A percentile compares a stretch with the other conserved stretches of the same genome.
Conservation (phyloP, 495 filamentous ascomycete genomes). For the Aspergillus hancockii region DNA sequence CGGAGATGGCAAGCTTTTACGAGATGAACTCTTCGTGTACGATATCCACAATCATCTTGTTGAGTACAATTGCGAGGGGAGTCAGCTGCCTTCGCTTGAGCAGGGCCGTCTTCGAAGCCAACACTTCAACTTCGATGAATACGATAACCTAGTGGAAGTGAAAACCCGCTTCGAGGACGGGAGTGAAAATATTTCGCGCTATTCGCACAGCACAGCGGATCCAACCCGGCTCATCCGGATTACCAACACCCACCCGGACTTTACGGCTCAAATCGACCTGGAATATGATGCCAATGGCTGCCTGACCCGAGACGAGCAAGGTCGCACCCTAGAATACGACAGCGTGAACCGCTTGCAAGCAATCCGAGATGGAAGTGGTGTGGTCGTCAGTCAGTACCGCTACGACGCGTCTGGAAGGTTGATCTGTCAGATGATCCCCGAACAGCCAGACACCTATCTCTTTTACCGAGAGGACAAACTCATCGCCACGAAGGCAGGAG, state of each 20-base stretch:
- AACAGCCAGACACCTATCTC: background rate
- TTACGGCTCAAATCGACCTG: background rate
- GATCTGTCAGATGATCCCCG: background rate
- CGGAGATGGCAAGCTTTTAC: background rate
- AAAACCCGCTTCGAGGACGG: conserved; percentile 7
- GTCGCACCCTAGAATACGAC: conserved; percentile 9
- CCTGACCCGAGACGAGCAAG: conserved; percentile 9
- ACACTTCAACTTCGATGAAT: background rate
- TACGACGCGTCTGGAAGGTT: conserved; percentile 8
- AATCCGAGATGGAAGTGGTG: background rate
- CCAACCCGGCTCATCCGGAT: conserved; percentile 11
- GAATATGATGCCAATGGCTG: conserved; percentile 13
- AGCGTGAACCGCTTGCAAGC: background rate
- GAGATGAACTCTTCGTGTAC: conserved; percentile 6
- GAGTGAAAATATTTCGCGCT: background rate
- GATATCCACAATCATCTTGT: conserved; percentile 2
- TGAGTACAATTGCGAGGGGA: conserved; percentile 9
- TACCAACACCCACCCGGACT: conserved; percentile 8
- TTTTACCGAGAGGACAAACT: conserved; percentile 7
- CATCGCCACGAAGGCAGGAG: conserved; percentile 3
- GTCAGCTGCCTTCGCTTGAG: conserved; percentile 3
- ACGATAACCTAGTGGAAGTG: conserved; percentile 2
- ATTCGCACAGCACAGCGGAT: conserved; percentile 2
- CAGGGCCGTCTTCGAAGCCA: conserved; percentile 3
- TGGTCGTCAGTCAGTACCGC: conserved; percentile 3